Conservation (phyloP, 2,329 filamentous ascomycete genomes). For the Diaporthe australafricana region DNA sequence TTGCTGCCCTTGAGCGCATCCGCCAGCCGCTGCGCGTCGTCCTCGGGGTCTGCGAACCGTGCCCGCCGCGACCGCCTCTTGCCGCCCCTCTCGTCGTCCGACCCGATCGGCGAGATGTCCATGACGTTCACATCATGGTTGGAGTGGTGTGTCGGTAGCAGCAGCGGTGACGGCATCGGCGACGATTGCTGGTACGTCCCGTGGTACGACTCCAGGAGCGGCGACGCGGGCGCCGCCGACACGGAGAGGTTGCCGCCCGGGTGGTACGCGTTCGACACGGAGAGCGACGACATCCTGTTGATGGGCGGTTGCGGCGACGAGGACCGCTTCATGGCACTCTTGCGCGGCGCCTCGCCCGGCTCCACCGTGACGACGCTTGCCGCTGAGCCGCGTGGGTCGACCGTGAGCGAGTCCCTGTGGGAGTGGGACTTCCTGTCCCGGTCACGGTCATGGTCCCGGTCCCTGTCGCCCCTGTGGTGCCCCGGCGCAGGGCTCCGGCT, state of each 20-base stretch:
- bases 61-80: constrained; percentile 67
- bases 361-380: constrained; percentile 57
- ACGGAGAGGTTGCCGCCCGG: constrained; percentile 49
- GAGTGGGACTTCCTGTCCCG: constrained; percentile 31
- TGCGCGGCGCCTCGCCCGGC: constrained; percentile 46
- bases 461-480: constrained; percentile 38
- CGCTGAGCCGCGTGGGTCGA: constrained; percentile 52
- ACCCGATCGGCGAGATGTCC: constrained; percentile 65
- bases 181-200: constrained; percentile 96
- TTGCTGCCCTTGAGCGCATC: constrained; percentile 77
- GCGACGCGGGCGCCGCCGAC: constrained; percentile 77
- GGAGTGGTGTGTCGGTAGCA: constrained; percentile 62
- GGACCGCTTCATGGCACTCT: constrained; percentile 52
- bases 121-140: constrained; percentile 62
- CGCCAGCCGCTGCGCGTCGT: constrained; percentile 82
- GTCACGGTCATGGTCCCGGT: constrained; percentile 34
- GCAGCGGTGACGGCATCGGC: constrained; percentile 88
- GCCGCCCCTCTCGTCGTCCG: constrained; percentile 58
- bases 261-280: constrained; percentile 60
- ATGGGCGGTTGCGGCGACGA: constrained; percentile 62
- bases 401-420: constrained; percentile 46
- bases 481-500: constrained; percentile 38
- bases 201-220: constrained; percentile 89
- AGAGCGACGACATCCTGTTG: constrained; percentile 63
- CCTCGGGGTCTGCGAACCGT: constrained; percentile 86